phyloP scores from a whole-genome alignment of 768 basidiomycete genomes.

The Coprinellus aureogranulatus region DNA sequence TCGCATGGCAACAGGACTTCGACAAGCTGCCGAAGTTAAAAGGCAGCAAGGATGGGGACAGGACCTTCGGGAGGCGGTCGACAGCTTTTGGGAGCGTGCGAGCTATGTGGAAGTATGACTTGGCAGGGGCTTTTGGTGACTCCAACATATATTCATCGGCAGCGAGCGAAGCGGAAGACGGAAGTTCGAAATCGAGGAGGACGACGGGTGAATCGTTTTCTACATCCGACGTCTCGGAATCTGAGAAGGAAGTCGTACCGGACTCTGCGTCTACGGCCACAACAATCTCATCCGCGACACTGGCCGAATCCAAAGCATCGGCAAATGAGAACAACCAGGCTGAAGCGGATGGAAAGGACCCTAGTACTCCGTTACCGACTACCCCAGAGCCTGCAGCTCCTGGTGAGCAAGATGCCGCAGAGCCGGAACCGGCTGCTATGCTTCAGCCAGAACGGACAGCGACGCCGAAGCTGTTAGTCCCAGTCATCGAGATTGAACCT shows the following conservation, averaged over 20 bases:
- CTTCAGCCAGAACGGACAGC: no score
- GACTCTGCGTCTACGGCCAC: neutral
- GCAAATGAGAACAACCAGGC: neutral
- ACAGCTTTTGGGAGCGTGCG: conserved; percentile 71
- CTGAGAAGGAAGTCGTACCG: conserved; percentile 38
- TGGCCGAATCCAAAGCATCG: neutral
- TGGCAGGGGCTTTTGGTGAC: conserved; percentile 52
- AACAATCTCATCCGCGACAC: neutral
- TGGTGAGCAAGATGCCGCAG: no score
- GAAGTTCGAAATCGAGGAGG: conserved; percentile 42
- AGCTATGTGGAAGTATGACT: conserved; percentile 66
- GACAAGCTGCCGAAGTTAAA: conserved; percentile 78
- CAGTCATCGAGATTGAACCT: conserved; percentile 8
- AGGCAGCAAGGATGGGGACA: conserved; percentile 44
- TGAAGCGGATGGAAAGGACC: no score
- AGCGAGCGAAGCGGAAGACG: conserved; percentile 75
- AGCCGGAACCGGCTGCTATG: no score
- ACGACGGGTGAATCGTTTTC: conserved; percentile 59
- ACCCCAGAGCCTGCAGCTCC: neutral
- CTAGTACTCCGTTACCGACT: neutral
- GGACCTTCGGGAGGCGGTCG: conserved; percentile 49
- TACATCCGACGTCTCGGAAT: conserved; percentile 70
- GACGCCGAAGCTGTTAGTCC: neutral
- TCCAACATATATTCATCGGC: conserved; percentile 59
- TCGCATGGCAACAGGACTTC: conserved; percentile 96